Evolutionary conservation across 108 stramenopile genomes (phyloP).

Genomic region (Cylindrotheca fusiformis): DNA sequence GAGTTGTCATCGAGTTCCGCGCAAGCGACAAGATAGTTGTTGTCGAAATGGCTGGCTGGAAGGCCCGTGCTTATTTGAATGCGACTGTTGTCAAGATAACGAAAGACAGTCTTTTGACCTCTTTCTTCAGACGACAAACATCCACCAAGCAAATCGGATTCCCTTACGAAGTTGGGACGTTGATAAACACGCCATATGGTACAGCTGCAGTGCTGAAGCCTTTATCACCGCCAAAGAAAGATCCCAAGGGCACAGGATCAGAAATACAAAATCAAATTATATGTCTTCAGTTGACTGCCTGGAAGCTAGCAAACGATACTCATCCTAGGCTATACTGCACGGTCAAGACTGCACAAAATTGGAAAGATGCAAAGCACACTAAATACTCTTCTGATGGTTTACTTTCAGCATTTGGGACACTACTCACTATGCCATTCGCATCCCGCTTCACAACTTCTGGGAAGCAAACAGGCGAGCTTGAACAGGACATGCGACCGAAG

Average conservation of each 20-base stretch:
- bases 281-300: slow-evolving; percentile 55
- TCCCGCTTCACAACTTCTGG: slow-evolving; percentile 11
- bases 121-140: slow-evolving; percentile 35
- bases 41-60: slow-evolving; percentile 72
- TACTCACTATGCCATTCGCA: slow-evolving; percentile 37
- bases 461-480: slow-evolving; percentile 18
- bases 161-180: slow-evolving; percentile 53
- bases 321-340: slow-evolving; percentile 78
- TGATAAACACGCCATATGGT: slow-evolving; percentile 73
- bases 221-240: slow-evolving; percentile 20
- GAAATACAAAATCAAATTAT: slow-evolving; percentile 38
- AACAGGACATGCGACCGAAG: slow-evolving; percentile 11
- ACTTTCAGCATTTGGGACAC: slow-evolving; percentile 62
- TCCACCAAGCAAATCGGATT: slow-evolving; percentile 44
- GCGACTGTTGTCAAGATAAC: slow-evolving; percentile 51
- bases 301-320: slow-evolving; percentile 74
- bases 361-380: slow-evolving; percentile 54
- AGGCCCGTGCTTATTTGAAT: slow-evolving; percentile 64
- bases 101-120: slow-evolving; percentile 55
- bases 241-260: slow-evolving; percentile 7
- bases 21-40: slow-evolving; percentile 58
- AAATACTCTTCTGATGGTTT: slow-evolving; percentile 45
- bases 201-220: slow-evolving; percentile 58
- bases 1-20: slow-evolving; percentile 67
- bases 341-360: slow-evolving; percentile 55